These are phyloP conservation scores for Pythium oligandrum DNA, from an alignment of 352 stramenopile genomes.

Conservation along the genomic window DNA sequence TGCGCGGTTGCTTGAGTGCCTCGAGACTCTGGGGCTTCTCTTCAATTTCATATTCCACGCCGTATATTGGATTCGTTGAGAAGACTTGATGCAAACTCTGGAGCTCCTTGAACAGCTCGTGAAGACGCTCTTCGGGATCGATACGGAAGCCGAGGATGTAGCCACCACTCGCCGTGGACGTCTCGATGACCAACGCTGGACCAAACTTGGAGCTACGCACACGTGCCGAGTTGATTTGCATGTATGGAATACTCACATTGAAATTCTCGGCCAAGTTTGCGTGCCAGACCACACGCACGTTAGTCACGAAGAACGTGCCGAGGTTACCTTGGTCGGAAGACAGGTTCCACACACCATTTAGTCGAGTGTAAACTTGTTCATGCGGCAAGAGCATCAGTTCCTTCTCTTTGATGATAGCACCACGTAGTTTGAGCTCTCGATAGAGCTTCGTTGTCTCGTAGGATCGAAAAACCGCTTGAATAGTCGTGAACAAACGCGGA, in stretches of 20 bases:
- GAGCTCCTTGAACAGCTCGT: slow-evolving; percentile 85
- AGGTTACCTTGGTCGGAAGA: slow-evolving; percentile 91
- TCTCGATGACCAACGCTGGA: slow-evolving; percentile 88
- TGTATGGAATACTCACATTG: slow-evolving; percentile 94
- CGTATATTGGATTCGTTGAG: slow-evolving; percentile 85
- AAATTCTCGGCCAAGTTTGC: slow-evolving; percentile 93
- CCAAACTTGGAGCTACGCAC: slow-evolving; percentile 90
- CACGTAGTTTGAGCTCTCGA: slow-evolving; percentile 89
- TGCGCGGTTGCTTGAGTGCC: slow-evolving; percentile 62
- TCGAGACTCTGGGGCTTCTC: slow-evolving; percentile 62
- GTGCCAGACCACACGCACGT: slow-evolving; percentile 92
- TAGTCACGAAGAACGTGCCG: slow-evolving; percentile 91
- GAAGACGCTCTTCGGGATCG: slow-evolving; percentile 79
- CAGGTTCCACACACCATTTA: slow-evolving; percentile 91
- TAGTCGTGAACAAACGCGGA: slow-evolving; percentile 89
- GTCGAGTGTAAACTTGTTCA: slow-evolving; percentile 86
- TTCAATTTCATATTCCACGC: slow-evolving; percentile 84
- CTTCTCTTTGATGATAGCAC: slow-evolving; percentile 89
- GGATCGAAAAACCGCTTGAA: slow-evolving; percentile 89
- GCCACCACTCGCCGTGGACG: slow-evolving; percentile 60
- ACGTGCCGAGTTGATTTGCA: slow-evolving; percentile 87
- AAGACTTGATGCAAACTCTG: slow-evolving; percentile 81
- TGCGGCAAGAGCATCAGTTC: slow-evolving; percentile 83
- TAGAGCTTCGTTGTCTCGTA: slow-evolving; percentile 93
- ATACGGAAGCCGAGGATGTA: slow-evolving; percentile 92